These are phyloP conservation scores for Tricholoma sp. DNA, from an alignment of 768 basidiomycete genomes.

Conservation along the genomic window DNA sequence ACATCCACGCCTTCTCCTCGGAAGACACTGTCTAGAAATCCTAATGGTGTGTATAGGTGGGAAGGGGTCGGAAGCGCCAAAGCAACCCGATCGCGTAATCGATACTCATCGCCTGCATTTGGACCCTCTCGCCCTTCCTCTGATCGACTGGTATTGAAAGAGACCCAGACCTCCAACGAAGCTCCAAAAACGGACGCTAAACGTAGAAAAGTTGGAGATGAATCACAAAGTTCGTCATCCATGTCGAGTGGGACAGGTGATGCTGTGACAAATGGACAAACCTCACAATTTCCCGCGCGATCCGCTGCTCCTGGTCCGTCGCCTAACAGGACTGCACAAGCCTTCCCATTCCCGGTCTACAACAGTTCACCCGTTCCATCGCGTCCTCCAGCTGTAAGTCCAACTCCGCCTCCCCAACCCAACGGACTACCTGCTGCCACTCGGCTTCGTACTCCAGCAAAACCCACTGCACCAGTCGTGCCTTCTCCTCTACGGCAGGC, in stretches of 20 bases:
- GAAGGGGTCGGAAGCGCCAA: constrained; percentile 74
- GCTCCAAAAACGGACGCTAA: constrained; percentile 47
- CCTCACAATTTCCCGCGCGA: constrained; percentile 20
- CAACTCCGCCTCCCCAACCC: constrained; percentile 8
- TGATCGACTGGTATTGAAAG: constrained; percentile 31
- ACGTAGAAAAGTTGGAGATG: constrained; percentile 54
- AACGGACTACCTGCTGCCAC: constrained; percentile 21
- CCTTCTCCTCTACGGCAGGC: constrained; percentile 76
- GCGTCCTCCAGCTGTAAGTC: constrained; percentile 19
- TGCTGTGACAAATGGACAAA: constrained; percentile 10
- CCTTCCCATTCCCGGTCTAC: constrained; percentile 32
- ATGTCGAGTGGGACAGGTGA: constrained; percentile 20
- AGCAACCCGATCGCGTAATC: constrained; percentile 45
- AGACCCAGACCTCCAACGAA: constrained; percentile 29
- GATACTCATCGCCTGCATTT: constrained; percentile 72
- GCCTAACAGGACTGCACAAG: constrained; percentile 24
- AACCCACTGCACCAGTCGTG: constrained; percentile 56
- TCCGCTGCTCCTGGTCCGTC: constrained; percentile 30
- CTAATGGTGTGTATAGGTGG: constrained; percentile 71
- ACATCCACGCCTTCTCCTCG: constrained; percentile 33
- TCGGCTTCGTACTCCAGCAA: constrained; percentile 39
- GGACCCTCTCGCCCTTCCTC: constrained; percentile 46
- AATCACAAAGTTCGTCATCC: constrained; percentile 26
- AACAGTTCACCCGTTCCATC: constrained; percentile 20
- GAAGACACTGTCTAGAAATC: constrained; percentile 60